Base-by-base conservation (phyloP, 2,329 filamentous ascomycete species). In the Colletotrichum lupini region DNA sequence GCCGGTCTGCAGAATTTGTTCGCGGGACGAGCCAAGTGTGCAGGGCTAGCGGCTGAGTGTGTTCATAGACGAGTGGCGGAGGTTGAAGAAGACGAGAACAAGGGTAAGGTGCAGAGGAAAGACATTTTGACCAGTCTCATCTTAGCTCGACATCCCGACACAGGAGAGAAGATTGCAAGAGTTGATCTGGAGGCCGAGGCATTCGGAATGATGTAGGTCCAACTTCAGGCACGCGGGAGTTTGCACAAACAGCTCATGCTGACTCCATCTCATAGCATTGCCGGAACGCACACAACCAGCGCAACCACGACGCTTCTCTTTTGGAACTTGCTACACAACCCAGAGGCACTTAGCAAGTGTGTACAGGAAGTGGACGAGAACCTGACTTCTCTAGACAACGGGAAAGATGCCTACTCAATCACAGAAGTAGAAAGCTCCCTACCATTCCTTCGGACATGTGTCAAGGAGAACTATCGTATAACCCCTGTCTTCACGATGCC, bases 61-160 rank as follows among this genome's bases (percentile, higher is more conserved):
- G 77, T 79, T 7, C 49, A 67, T 59, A 53, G 59, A 4, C 56
- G 76, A 9, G 70, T 77, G 14, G 16, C 49, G 3, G 61, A 72
- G 12, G 52, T 67, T 9, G 70, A 73, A 19, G 52, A 46, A 2
- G 46, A 67, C 4, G 68, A 28, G 7, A 35, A 42, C 14, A 32
- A 70, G 3, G 69, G 63, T 4, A 66, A 58, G 11, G 64, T 60
- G 6, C 73, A 79, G 63, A 76, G 78, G 22, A 81, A 81, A 49
- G 79, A 82, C 37, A 75, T 83, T 11, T 71, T 83, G 8, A 83
- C 81, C 0, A 81, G 79, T 66, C 64, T 83, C n/a, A 82, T 83
- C 9, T n/a, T 78, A 16, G 81, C 82, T 1, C 80, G 77, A 28
- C 72, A 83, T 64, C 82, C 82, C 1, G 80, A 82, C n/a, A 82